Conservation (phyloP, 805 yeast species). For the Candida ascalaphidarum region DNA sequence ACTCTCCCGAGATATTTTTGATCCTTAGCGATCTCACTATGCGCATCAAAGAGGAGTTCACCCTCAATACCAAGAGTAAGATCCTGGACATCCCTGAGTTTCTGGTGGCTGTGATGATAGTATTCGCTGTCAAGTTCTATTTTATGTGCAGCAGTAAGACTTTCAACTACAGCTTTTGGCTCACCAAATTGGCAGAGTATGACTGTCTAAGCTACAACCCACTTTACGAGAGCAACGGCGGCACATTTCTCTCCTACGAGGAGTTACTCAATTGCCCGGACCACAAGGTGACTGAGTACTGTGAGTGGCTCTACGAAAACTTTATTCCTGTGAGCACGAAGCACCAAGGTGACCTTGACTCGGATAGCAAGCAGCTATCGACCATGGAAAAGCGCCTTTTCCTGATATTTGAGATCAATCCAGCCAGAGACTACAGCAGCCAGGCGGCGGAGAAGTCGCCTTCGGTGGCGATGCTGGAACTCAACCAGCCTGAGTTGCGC, state of each 20-base stretch:
- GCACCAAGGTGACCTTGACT: slow-evolving; percentile 3
- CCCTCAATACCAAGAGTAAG: slow-evolving; percentile 1
- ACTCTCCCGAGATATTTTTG: slow-evolving; percentile 39
- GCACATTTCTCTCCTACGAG: slow-evolving; percentile 6
- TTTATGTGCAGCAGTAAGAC: slow-evolving; percentile 9
- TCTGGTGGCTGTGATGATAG: slow-evolving; percentile 19
- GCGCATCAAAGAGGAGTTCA: slow-evolving; percentile 2
- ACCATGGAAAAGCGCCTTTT: slow-evolving; percentile 21
- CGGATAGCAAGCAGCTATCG: slow-evolving; percentile 6
- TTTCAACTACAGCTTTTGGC: slow-evolving; percentile 11
- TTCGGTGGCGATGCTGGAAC: slow-evolving; percentile 3
- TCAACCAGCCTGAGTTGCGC: slow-evolving; percentile 1
- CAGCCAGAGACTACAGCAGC: background rate
- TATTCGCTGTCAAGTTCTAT: slow-evolving; percentile 22
- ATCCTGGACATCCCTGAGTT: slow-evolving; percentile 28
- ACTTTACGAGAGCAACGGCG: slow-evolving; percentile 5
- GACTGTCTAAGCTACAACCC: slow-evolving; percentile 11
- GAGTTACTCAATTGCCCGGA: slow-evolving; percentile 42
- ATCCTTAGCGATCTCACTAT: slow-evolving; percentile 18
- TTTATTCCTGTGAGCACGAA: slow-evolving; percentile 16
- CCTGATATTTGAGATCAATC: slow-evolving; percentile 17
- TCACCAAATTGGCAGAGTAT: slow-evolving; percentile 6
- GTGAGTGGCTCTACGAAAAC: slow-evolving; percentile 40
- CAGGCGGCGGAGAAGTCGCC: slow-evolving; percentile 1
- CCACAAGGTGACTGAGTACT: slow-evolving; percentile 35